These are phyloP conservation scores for Eimeria necatrix DNA, from an alignment of 169 alveolate species.

Conservation along the genomic window DNA sequence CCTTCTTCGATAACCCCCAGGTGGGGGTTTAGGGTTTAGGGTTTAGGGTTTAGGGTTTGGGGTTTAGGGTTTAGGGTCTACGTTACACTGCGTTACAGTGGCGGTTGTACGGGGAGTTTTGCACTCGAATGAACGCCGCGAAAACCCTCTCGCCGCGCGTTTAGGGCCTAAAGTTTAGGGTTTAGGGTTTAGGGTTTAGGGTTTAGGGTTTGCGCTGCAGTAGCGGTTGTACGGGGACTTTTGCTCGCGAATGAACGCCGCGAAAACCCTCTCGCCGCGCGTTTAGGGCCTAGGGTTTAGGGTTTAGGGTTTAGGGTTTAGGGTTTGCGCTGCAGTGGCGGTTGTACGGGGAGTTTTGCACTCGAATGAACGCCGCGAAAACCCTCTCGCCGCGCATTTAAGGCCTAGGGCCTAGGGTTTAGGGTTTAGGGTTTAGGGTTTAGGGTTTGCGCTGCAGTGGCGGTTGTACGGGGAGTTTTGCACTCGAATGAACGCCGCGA, in stretches of 20 bases:
- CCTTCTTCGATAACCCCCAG: slow-evolving; percentile 71
- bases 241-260: no score
- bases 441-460: slow-evolving; percentile 57
- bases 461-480: slow-evolving; percentile 72
- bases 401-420: no score
- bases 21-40: not conserved
- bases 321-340: slow-evolving; percentile 56
- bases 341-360: slow-evolving; percentile 69
- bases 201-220: not conserved
- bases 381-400: no score
- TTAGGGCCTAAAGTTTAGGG: not conserved
- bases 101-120: slow-evolving; percentile 72
- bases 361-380: slow-evolving; percentile 46
- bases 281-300: no score
- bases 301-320: no score
- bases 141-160: not conserved
- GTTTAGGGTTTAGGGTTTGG: not conserved
- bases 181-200: no score
- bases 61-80: slow-evolving; percentile 6
- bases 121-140: slow-evolving; percentile 32
- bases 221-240: not conserved
- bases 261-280: no score
- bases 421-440: slow-evolving; percentile 18
- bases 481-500: slow-evolving; percentile 20
- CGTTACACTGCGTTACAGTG: slow-evolving; percentile 29